These are phyloP conservation scores for Chrysoporthe puriensis DNA, from an alignment of 2,329 filamentous ascomycete genomes.

Conservation along the genomic window DNA sequence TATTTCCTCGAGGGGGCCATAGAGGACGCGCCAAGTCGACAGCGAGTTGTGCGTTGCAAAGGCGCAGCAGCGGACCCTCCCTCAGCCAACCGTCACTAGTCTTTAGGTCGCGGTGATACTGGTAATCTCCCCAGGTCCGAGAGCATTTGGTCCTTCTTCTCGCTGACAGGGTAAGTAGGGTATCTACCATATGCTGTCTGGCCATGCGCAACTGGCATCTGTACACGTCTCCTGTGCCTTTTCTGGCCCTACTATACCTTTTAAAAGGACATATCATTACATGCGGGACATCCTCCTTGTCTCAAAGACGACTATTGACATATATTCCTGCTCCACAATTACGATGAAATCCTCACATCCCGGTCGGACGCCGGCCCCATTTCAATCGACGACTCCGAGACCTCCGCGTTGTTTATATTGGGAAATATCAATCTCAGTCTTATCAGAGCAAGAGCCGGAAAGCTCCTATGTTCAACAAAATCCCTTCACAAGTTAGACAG, in stretches of 20 bases:
- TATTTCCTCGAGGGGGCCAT: constrained; percentile 30
- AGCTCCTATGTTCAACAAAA: constrained; percentile 52
- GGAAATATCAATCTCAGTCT: constrained; percentile 53
- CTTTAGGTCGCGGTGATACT: constrained; percentile 53
- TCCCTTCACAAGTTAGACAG: constrained; percentile 53
- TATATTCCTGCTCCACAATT: constrained; percentile 50
- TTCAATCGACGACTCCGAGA: constrained; percentile 28
- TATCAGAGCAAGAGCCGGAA: constrained; percentile 55
- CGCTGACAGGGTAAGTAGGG: constrained; percentile 35
- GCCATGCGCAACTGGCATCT: constrained; percentile 49
- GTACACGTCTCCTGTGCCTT: constrained; percentile 49
- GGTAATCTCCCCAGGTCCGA: constrained; percentile 39
- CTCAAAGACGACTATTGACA: constrained; percentile 58
- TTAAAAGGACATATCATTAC: constrained; percentile 60
- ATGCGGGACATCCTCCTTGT: constrained; percentile 55
- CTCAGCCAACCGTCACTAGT: constrained; percentile 47
- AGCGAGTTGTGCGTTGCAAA: constrained; percentile 45
- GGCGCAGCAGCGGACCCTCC: constrained; percentile 45
- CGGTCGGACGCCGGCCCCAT: background rate
- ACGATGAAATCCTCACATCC: constrained; percentile 17
- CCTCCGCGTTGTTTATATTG: constrained; percentile 41
- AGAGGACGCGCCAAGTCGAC: constrained; percentile 38
- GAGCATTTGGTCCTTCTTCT: constrained; percentile 11
- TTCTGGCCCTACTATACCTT: constrained; percentile 61
- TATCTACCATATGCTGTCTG: constrained; percentile 48